phyloP scores from a whole-genome alignment of 805 yeast species.

The Yarrowia keelungensis region DNA sequence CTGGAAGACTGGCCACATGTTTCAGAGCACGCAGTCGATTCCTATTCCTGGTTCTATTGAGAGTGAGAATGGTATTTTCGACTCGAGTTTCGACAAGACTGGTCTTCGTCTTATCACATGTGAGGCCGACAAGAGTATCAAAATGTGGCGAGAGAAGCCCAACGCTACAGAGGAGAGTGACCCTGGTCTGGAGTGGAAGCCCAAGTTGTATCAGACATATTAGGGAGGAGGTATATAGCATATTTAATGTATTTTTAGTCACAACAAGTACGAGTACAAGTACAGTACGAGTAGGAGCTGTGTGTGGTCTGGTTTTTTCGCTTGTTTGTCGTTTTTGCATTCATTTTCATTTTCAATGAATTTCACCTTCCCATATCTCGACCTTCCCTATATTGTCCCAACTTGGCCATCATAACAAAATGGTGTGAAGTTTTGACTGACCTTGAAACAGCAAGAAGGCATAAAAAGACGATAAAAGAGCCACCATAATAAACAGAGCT shows the following conservation, averaged over 20 bases:
- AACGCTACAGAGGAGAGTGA: constrained; percentile 51
- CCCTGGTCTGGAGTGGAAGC: constrained; percentile 52
- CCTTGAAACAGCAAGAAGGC: no score
- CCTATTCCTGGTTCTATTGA: constrained; percentile 75
- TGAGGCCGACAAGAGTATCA: constrained; percentile 82
- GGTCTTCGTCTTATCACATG: constrained; percentile 85
- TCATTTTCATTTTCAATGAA: no score
- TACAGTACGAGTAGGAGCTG: not conserved
- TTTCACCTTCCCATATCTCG: no score
- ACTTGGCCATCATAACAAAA: no score
- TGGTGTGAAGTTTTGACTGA: no score
- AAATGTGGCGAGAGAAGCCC: constrained; percentile 61
- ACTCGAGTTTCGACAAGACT: constrained; percentile 76
- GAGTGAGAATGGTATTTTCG: constrained; percentile 70
- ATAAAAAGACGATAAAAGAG: no score
- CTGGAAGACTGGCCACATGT: constrained; percentile 70
- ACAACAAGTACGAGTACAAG: not conserved
- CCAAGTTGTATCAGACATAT: constrained; percentile 41
- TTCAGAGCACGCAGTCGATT: constrained; percentile 61
- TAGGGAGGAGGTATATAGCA: constrained; percentile 11
- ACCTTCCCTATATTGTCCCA: no score
- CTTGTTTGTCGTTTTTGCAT: no score
- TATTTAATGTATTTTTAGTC: constrained; percentile 37
- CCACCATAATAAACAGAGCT: no score
- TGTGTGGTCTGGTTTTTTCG: no score